These are phyloP conservation scores for Suillus tomentosus DNA, from an alignment of 768 basidiomycete genomes.

Conservation along the genomic window DNA sequence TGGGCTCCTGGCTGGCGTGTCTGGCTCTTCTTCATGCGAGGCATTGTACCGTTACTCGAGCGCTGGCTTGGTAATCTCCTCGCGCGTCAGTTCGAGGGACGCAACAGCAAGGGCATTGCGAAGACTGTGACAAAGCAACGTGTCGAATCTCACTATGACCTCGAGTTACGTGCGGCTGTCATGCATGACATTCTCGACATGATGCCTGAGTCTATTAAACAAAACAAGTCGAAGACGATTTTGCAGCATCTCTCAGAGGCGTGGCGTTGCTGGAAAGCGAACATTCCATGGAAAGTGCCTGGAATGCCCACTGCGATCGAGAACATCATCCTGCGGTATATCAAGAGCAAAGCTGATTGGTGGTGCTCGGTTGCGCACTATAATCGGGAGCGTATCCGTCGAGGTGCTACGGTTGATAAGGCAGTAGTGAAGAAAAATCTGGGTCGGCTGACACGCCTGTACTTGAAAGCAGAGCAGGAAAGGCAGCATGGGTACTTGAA, in stretches of 20 bases:
- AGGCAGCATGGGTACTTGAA: conserved; percentile 98
- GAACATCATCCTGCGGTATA: conserved; percentile 97
- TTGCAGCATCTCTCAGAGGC: conserved; percentile 97
- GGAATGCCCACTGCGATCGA: conserved; percentile 99
- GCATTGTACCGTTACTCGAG: conserved; percentile 96
- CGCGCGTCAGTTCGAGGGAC: conserved; percentile 97
- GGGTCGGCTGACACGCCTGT: conserved; percentile 95
- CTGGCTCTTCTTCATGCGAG: conserved; percentile 99
- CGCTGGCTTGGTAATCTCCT: conserved; percentile 98
- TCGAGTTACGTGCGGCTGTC: conserved; percentile 95
- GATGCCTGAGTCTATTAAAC: conserved; percentile 99
- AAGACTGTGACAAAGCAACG: conserved; percentile 99
- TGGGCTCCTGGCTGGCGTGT: conserved; percentile 99
- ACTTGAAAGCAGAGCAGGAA: conserved; percentile 98
- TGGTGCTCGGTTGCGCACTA: conserved; percentile 98
- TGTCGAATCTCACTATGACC: conserved; percentile 97
- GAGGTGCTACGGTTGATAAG: conserved; percentile 97
- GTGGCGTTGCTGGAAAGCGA: conserved; percentile 97
- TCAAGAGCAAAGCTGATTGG: conserved; percentile 99
- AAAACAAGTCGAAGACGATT: conserved; percentile 99
- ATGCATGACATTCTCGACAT: conserved; percentile 99
- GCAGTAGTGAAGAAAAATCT: conserved; percentile 99
- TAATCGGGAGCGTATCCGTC: conserved; percentile 95
- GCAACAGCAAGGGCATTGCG: conserved; percentile 94
- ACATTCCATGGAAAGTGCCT: conserved; percentile 99